Percentiles rank a stretch among this genome's conserved stretches.
Conservation (phyloP, 176 grass and related monocot species). For the Themeda triandra region DNA sequence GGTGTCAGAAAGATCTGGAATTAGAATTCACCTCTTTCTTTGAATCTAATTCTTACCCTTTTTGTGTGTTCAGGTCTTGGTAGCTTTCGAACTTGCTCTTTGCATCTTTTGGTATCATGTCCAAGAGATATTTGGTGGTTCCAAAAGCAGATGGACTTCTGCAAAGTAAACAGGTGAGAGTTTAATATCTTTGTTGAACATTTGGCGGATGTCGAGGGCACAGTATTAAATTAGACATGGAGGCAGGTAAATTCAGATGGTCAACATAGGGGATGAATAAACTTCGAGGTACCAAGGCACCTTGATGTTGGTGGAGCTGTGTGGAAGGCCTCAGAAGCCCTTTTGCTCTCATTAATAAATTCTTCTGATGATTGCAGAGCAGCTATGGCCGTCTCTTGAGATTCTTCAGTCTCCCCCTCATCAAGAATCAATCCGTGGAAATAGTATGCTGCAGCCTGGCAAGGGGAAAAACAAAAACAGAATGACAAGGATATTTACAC, state of each 20-base stretch:
- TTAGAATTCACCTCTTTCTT: neutral
- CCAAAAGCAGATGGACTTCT: constrained; percentile 72
- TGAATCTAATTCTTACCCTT: constrained; percentile 48
- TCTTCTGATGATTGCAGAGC: constrained; percentile 75
- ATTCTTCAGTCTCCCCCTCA: constrained; percentile 69
- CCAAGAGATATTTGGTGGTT: constrained; percentile 76
- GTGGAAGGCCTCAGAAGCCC: constrained; percentile 55
- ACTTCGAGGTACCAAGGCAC: constrained; percentile 29
- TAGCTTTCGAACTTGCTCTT: constrained; percentile 60
- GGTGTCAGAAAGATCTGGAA: neutral
- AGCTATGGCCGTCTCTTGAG: constrained; percentile 58
- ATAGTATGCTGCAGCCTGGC: constrained; percentile 77
- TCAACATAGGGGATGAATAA: neutral
- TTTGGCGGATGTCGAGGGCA: neutral
- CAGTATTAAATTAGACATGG: neutral
- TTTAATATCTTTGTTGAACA: neutral
- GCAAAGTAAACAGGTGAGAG: neutral
- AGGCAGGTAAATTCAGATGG: neutral
- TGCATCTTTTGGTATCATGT: constrained; percentile 69
- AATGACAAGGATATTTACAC: neutral
- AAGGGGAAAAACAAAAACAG: neutral
- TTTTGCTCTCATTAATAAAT: constrained; percentile 82
- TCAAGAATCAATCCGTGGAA: constrained; percentile 88
- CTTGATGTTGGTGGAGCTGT: constrained; percentile 61
- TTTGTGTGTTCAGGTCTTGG: constrained; percentile 59